Evolutionary conservation across 345 rosid genomes (phyloP), one percentile per base, ranked within the genome.

Genomic region (Aethionema arabicum): DNA sequence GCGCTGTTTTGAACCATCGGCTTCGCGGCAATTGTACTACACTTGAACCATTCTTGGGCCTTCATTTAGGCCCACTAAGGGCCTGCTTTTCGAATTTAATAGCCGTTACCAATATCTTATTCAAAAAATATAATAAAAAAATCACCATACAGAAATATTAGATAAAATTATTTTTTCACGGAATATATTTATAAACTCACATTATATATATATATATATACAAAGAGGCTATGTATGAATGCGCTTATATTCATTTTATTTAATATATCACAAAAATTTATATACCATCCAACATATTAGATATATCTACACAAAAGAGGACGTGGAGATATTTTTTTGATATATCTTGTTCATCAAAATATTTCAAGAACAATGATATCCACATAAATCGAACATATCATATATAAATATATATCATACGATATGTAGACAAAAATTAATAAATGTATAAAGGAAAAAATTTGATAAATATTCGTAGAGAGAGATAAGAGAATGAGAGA

Each of bases 391-490:
- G 35, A 66, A 47, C 42, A 21, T 21, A 21, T 1, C 2, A 21
- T 21, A 21, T 21, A 21, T 21, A 21, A 1, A 21, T 21, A 47
- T 16, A 48, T 41, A 32, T 66, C 30, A 3, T 56, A 47, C 15
- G 70, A 16, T 48, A 48, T 16, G 56, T 38, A 56, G 36, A 35
- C 42, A 66, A 47, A 54, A 9, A 39, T 10, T 21, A 21, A 21
- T 43, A 56, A 44, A 43, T 39, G 14, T 21, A 21, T 21, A 21
- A 21, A 21, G 27, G 27, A 21, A 21, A 1, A 27, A 3, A 38
- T 55, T 68, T 68, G 60, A 68, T 52, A 59, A 59, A 68, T 61
- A 69, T 63, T 61, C 54, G 63, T 52, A 44, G 63, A 38, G 7
- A 69, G 49, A 45, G 49, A 45, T 69, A 53, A 53, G 54, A 52